Percentiles rank a stretch among this genome's conserved stretches.
These are phyloP conservation scores for Podila epicladia DNA, from an alignment of 192 early-diverging fungal genomes.

Conservation along the genomic window DNA sequence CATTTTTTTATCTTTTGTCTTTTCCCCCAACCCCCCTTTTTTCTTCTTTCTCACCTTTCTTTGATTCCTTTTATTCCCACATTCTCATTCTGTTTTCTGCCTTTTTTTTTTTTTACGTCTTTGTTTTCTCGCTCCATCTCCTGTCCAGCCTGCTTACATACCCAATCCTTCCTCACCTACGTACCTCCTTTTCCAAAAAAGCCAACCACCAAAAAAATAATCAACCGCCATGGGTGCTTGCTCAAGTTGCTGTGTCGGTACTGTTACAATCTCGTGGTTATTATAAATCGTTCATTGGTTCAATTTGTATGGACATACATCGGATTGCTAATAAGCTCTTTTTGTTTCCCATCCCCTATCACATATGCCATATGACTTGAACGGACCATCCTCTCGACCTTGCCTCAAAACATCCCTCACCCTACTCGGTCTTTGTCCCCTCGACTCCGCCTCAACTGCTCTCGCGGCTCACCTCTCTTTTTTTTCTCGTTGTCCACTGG, in stretches of 20 bases:
- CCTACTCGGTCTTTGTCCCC: neutral
- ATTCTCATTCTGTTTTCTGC: neutral
- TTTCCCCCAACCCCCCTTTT: neutral
- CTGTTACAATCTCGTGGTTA: neutral
- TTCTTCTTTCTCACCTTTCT: neutral
- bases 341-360: neutral
- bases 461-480: neutral
- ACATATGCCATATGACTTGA: neutral
- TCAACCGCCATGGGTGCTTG: slow-evolving; percentile 46
- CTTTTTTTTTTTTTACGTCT: neutral
- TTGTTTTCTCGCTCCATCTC: neutral
- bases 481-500: too few species aligned
- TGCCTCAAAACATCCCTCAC: neutral
- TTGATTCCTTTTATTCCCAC: neutral
- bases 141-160: neutral
- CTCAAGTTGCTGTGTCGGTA: slow-evolving; percentile 52
- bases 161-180: slow-evolving; percentile 1
- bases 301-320: neutral
- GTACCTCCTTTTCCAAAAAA: neutral
- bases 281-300: neutral
- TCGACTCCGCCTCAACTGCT: neutral
- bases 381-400: neutral
- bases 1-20: neutral
- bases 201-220: neutral
- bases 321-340: neutral